Percentiles rank a stretch among this genome's conserved stretches.
These are phyloP conservation scores for Persicaria maculosa DNA, from an alignment of 148 eudicot species.

Conservation along the genomic window DNA sequence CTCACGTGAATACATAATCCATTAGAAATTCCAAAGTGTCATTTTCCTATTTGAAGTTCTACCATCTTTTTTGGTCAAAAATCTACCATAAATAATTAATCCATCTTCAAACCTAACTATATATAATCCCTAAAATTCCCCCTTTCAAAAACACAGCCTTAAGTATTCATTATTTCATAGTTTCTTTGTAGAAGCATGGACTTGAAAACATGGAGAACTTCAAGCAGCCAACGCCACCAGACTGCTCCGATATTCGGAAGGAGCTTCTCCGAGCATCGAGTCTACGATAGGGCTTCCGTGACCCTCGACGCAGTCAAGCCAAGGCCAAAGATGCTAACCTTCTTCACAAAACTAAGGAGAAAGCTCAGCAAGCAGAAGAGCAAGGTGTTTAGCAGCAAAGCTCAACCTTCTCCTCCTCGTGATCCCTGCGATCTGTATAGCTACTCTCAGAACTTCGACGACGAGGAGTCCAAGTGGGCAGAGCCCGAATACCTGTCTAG, in stretches of 20 bases:
- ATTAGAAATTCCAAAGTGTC: neutral
- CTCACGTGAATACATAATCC: neutral
- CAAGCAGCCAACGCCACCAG: slow-evolving; percentile 3
- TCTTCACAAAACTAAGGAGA: neutral
- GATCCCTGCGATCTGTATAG: neutral
- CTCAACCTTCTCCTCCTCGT: neutral
- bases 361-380: neutral
- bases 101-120: neutral
- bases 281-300: neutral
- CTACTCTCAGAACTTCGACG: slow-evolving; percentile 7
- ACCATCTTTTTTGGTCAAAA: no score
- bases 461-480: neutral
- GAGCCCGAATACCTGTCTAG: slow-evolving; percentile 4
- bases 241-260: neutral
- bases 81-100: neutral
- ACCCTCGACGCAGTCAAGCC: neutral
- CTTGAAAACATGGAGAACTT: neutral
- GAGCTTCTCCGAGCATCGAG: slow-evolving; percentile 6
- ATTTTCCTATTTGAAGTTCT: no score
- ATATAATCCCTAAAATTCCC: no score
- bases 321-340: neutral
- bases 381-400: neutral
- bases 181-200: neutral
- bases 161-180: neutral
- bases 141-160: neutral